Percentiles rank a stretch among this genome's conserved stretches.
These are phyloP conservation scores for Parietaria judaica DNA, from an alignment of 306 rosid genomes.

Conservation along the genomic window DNA sequence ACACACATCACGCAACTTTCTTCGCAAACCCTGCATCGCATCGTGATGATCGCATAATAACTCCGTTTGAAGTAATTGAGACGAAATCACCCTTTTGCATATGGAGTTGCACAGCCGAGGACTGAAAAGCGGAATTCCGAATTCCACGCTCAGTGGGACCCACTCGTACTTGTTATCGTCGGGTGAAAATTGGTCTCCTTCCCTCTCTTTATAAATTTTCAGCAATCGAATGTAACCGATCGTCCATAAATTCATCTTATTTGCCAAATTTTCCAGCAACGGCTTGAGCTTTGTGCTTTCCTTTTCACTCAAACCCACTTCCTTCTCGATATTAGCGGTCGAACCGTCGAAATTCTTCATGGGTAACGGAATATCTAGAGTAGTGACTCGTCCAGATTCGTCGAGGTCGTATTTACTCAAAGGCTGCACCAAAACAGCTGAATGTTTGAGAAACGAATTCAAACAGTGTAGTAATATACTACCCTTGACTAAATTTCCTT, in stretches of 20 bases:
- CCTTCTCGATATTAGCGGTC: constrained; percentile 49
- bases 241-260: constrained; percentile 61
- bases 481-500: constrained; percentile 81
- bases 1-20: constrained; percentile 71
- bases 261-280: constrained; percentile 50
- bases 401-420: constrained; percentile 69
- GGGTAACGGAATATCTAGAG: constrained; percentile 88
- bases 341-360: constrained; percentile 77
- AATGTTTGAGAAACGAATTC: constrained; percentile 73
- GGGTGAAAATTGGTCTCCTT: constrained; percentile 33
- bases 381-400: constrained; percentile 52
- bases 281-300: constrained; percentile 56
- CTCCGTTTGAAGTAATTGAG: constrained; percentile 67
- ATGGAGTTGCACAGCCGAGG: constrained; percentile 66
- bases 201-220: constrained; percentile 59
- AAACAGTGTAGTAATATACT: constrained; percentile 75
- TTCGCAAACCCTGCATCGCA: constrained; percentile 75
- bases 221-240: constrained; percentile 83
- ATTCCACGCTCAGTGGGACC: constrained; percentile 90
- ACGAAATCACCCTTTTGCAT: constrained; percentile 73
- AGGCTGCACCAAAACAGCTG: constrained; percentile 90
- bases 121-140: constrained; percentile 86
- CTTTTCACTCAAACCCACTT: constrained; percentile 52
- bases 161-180: constrained; percentile 62
- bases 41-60: constrained; percentile 67